These are phyloP conservation scores for Beta corolliflora DNA, from an alignment of 179 eudicot genomes.

Conservation along the genomic window DNA sequence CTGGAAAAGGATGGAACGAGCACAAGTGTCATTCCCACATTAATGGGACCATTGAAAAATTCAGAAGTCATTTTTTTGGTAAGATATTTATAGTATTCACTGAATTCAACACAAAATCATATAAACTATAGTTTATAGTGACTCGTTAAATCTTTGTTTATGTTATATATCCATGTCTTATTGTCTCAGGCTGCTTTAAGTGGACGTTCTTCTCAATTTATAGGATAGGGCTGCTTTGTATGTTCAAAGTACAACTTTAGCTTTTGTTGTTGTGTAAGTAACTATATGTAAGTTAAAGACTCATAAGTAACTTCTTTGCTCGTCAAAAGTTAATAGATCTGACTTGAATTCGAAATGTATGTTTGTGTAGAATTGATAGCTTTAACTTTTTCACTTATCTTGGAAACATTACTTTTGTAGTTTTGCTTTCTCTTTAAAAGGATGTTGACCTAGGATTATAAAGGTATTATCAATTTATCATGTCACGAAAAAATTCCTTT, in stretches of 20 bases:
- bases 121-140: neutral
- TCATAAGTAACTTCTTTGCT: neutral
- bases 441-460: too few species aligned
- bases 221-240: conserved; percentile 11
- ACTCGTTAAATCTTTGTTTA: neutral
- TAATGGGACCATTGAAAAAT: conserved; percentile 2
- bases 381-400: too few species aligned
- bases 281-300: neutral
- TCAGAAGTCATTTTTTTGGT: neutral
- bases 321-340: too few species aligned
- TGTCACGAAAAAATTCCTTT: too few species aligned
- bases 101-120: conserved; percentile 7
- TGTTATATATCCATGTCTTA: neutral
- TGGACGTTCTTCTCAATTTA: neutral
- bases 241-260: neutral
- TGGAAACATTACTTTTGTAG: too few species aligned
- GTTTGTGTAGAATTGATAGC: too few species aligned
- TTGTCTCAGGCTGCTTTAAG: conserved; percentile 3
- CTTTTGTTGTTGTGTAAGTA: neutral
- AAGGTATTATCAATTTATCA: too few species aligned
- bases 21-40: conserved; percentile 8
- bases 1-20: conserved; percentile 8
- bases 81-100: neutral
- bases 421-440: too few species aligned
- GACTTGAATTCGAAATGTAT: too few species aligned